These are phyloP conservation scores for Ophiostoma angusticollis DNA, from an alignment of 2,329 filamentous ascomycete species.

Conservation along the genomic window DNA sequence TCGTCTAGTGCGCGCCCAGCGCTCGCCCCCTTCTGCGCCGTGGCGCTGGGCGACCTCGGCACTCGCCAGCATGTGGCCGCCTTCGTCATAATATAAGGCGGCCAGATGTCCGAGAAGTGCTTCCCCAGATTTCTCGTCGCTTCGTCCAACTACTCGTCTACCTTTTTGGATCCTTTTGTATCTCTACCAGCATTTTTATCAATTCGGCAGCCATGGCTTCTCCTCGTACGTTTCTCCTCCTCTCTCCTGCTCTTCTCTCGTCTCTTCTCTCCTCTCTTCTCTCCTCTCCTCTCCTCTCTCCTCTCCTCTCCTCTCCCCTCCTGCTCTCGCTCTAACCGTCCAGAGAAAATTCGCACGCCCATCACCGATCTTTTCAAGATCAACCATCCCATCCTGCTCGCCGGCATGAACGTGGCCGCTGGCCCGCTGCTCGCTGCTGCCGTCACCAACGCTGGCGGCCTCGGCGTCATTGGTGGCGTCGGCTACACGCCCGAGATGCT, in stretches of 20 bases:
- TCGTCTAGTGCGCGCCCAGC: too few relatives aligned
- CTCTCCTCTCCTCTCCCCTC: not conserved
- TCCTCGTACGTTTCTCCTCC: conserved; percentile 49
- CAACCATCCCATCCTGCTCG: conserved; percentile 89
- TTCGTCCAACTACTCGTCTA: too few relatives aligned
- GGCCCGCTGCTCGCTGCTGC: conserved; percentile 92
- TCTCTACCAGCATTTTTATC: not conserved
- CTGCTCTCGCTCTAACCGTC: conserved; percentile 1
- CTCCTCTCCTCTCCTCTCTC: not conserved
- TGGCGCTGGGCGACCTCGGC: conserved; percentile 15
- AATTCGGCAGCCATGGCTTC: conserved; percentile 74
- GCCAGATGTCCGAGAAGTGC: too few relatives aligned
- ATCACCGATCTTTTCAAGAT: conserved; percentile 95
- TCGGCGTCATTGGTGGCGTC: conserved; percentile 92
- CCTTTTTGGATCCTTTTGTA: not conserved
- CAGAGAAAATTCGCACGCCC: conserved; percentile 81
- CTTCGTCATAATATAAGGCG: conserved; percentile 1
- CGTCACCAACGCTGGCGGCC: conserved; percentile 89
- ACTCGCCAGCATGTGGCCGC: conserved; percentile 15
- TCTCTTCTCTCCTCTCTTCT: not conserved
- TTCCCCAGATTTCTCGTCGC: too few relatives aligned
- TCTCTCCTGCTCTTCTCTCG: not conserved
- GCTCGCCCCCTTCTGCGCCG: too few relatives aligned
- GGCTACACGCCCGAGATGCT: conserved; percentile 98
- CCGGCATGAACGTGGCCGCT: conserved; percentile 98